Conservation (phyloP, 306 rosid species). For the Biancaea sappan region DNA sequence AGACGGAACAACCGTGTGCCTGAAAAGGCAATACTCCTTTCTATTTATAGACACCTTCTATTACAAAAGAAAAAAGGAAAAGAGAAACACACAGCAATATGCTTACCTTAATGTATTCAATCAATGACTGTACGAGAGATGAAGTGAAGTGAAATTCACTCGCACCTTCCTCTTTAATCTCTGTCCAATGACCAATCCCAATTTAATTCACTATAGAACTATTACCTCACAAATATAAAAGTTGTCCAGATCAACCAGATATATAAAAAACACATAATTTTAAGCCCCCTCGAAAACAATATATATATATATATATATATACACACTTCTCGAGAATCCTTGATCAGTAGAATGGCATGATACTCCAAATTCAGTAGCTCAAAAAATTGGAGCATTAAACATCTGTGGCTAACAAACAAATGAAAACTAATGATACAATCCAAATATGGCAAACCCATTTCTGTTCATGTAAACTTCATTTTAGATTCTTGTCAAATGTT, state of each 20-base stretch:
- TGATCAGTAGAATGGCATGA: constrained; percentile 7
- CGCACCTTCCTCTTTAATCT: neutral
- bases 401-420: constrained; percentile 7
- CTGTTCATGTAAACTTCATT: constrained; percentile 36
- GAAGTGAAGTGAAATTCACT: no score
- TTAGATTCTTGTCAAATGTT: constrained; percentile 59
- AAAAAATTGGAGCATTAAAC: constrained; percentile 21
- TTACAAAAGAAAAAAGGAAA: no score
- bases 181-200: neutral
- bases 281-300: neutral
- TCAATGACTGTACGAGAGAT: no score
- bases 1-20: no score
- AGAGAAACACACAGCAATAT: neutral
- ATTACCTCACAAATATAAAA: neutral
- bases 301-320: no score
- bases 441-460: constrained; percentile 29
- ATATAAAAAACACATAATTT: neutral
- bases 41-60: no score
- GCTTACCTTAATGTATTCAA: neutral
- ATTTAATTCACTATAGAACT: neutral
- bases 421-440: constrained; percentile 23
- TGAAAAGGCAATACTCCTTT: no score
- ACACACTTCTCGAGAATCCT: neutral
- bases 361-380: neutral
- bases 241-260: neutral